Conservation (phyloP, 306 rosid species). For the Senna tora region DNA sequence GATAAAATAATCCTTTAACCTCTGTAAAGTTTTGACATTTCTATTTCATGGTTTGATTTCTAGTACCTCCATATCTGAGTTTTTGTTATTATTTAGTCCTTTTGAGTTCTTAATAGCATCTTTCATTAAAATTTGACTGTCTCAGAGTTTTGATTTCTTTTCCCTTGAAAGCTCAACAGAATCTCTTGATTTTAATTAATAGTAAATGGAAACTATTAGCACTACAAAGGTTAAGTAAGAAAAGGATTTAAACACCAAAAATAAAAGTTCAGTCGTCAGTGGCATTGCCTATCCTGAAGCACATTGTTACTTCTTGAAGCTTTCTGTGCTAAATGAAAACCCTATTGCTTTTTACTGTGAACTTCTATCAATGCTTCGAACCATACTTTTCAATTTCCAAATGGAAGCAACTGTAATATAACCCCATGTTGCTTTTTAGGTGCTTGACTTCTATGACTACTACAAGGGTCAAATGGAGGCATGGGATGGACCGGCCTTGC, state of each 20-base stretch:
- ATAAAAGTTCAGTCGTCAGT: neutral
- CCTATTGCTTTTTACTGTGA: slow-evolving; percentile 28
- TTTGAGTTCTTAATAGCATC: neutral
- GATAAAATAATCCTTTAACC: neutral
- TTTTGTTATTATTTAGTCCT: neutral
- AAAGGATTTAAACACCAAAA: neutral
- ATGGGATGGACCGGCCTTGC: slow-evolving; percentile 99
- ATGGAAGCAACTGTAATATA: slow-evolving; percentile 29
- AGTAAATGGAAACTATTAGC: neutral
- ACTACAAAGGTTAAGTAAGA: slow-evolving; percentile 16
- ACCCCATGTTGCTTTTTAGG: slow-evolving; percentile 54
- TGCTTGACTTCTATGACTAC: slow-evolving; percentile 87
- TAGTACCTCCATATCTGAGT: neutral
- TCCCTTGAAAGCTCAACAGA: slow-evolving; percentile 10
- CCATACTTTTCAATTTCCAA: slow-evolving; percentile 23
- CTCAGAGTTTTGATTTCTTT: neutral
- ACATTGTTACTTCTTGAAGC: slow-evolving; percentile 12
- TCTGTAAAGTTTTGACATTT: too few relatives aligned
- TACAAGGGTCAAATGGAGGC: slow-evolving; percentile 99
- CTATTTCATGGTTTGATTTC: too few relatives aligned
- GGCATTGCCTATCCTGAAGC: neutral
- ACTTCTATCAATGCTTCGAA: slow-evolving; percentile 26
- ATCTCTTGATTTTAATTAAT: slow-evolving; percentile 31
- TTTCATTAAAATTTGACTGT: neutral
- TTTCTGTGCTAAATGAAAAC: slow-evolving; percentile 19